Conservation (phyloP, 2,329 filamentous ascomycete species). For the Tolypocladium ophioglossoides region DNA sequence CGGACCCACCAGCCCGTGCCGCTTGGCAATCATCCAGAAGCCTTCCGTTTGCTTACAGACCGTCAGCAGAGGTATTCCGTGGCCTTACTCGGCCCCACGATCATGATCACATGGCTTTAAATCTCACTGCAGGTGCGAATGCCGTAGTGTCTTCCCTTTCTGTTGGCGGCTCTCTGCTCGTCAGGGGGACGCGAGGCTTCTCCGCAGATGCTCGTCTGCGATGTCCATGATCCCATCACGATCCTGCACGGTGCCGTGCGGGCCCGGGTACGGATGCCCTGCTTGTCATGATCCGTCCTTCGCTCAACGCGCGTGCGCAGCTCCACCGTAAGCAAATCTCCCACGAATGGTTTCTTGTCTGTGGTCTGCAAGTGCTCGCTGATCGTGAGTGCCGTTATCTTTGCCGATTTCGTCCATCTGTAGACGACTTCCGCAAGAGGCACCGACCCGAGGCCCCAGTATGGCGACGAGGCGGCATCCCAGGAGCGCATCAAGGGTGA, state of each 20-base stretch:
- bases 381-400: neutral
- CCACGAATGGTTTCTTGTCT: neutral
- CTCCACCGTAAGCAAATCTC: neutral
- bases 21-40: neutral
- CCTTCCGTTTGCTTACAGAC: neutral
- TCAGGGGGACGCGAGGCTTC: neutral
- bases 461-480: neutral
- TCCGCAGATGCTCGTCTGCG: neutral
- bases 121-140: slow-evolving; percentile 1
- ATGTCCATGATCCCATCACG: neutral
- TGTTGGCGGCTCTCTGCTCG: neutral
- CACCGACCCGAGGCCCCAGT: neutral
- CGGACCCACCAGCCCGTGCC: neutral
- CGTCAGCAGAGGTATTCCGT: too few relatives aligned
- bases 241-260: neutral
- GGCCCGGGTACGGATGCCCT: neutral
- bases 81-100: neutral
- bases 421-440: neutral
- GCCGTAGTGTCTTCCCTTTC: neutral
- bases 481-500: neutral
- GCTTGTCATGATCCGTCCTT: neutral
- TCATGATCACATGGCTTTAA: neutral
- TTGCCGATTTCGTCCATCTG: too few relatives aligned
- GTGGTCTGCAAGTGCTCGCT: neutral
- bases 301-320: neutral